Evolutionary conservation across 163 green algal species (phyloP), one percentile per base, ranked within the genome.

Genomic region (Scenedesmus sp.): DNA sequence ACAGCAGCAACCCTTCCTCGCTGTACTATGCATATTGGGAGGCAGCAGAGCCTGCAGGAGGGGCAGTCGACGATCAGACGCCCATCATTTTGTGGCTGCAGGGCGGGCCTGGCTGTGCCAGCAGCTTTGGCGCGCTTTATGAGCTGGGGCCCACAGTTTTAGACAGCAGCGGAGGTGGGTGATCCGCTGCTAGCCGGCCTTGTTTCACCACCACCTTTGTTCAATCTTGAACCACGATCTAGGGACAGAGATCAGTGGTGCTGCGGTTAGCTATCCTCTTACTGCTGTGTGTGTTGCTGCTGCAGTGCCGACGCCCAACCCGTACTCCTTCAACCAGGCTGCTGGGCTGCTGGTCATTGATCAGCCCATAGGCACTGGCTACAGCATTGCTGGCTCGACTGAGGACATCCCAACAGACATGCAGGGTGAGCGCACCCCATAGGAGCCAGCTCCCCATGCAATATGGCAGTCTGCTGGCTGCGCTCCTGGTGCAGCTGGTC

Each of bases 321-420:
- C 76, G 1, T 76, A n/a, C 10, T 9, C 91, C 18, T 97, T 95
- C 94, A 95, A 95, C 60, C 76, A 92, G 4, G 46, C 62, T 0
- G 88, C 88, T 70, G 95, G 92, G 2, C 90, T 97, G 76, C 94
- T 97, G 2, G 93, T 97, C 59, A 93, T 97, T 52, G 96, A 97
- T 81, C 95, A 97, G 89, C 95, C 95, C 13, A 56, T 96, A 4
- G 94, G 94, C 46, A 82, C 79, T n/a, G 88, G 88, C 57, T 92
- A 92, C 77, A 92, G 88, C 77, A 81, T 85, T 64, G 87, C 73
- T 59, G 70, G 23, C 1, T 26, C 54, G 9, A 8, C 55, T 15
- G 3, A 26, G 2, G 73, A 86, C 77, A 91, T 91, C 23, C 87
- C 87, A 46, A 20, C 23, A 46, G 87, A 91, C 73, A 91, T 91